phyloP scores from a whole-genome alignment of 805 yeast species.

The Cyberlindnera galapagoensis region DNA sequence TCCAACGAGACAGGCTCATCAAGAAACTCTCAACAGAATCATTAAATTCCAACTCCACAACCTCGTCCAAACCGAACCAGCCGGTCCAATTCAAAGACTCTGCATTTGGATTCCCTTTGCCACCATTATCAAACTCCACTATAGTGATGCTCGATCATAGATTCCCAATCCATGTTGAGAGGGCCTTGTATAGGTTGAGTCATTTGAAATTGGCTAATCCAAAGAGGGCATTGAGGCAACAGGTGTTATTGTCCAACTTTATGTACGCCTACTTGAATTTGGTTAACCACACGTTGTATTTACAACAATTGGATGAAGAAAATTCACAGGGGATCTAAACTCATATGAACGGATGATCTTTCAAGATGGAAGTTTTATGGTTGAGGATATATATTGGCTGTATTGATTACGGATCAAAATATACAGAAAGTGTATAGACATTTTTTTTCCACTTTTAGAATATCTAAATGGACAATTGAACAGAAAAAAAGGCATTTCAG shows the following conservation, averaged over 20 bases:
- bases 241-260: slow-evolving; percentile 87
- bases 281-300: slow-evolving; percentile 83
- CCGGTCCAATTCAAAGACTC: slow-evolving; percentile 63
- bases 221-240: slow-evolving; percentile 83
- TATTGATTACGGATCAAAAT: too few species aligned
- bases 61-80: slow-evolving; percentile 41
- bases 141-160: slow-evolving; percentile 77
- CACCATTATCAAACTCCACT: slow-evolving; percentile 72
- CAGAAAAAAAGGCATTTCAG: not conserved
- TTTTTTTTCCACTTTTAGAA: not conserved
- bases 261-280: slow-evolving; percentile 95
- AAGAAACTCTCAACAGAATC: too few species aligned
- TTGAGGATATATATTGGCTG: too few species aligned
- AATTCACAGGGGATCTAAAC: slow-evolving; percentile 5
- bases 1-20: too few species aligned
- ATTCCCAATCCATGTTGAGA: slow-evolving; percentile 90
- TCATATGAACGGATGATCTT: not conserved
- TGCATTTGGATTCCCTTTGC: slow-evolving; percentile 83
- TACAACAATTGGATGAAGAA: slow-evolving; percentile 52
- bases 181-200: slow-evolving; percentile 89
- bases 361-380: too few species aligned
- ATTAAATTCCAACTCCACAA: slow-evolving; percentile 24
- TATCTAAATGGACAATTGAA: too few species aligned
- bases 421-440: not conserved
- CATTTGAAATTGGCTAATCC: slow-evolving; percentile 94